Evolutionary conservation across 768 basidiomycete species (phyloP).

Genomic region (Auricularia sp.): DNA sequence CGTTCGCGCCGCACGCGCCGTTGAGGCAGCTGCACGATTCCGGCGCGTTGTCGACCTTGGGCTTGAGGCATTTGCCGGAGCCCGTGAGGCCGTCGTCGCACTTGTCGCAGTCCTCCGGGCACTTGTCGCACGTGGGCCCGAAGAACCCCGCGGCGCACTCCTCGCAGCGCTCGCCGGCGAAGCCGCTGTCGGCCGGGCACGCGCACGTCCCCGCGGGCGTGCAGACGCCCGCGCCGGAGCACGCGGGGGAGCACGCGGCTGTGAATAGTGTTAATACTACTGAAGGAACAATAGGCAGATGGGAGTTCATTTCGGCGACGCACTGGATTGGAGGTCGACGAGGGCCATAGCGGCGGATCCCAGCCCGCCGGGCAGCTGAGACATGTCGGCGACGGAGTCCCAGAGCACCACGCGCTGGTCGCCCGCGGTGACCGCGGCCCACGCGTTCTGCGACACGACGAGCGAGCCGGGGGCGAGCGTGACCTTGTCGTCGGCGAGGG

Average conservation of each 20-base stretch:
- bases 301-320: neutral
- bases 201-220: slow-evolving; percentile 58
- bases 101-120: slow-evolving; percentile 53
- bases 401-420: slow-evolving; percentile 60
- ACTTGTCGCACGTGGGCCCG: slow-evolving; percentile 60
- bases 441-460: slow-evolving; percentile 58
- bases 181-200: slow-evolving; percentile 50
- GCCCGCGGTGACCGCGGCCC: slow-evolving; percentile 49
- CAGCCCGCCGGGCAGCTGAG: slow-evolving; percentile 47
- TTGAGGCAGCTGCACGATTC: slow-evolving; percentile 75
- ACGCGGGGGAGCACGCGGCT: slow-evolving; percentile 62
- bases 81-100: slow-evolving; percentile 80
- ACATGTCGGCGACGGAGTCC: slow-evolving; percentile 68
- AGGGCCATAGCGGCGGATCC: slow-evolving; percentile 38
- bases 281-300: neutral
- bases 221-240: slow-evolving; percentile 65
- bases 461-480: slow-evolving; percentile 48
- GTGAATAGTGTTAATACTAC: neutral
- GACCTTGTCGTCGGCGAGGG: slow-evolving; percentile 32
- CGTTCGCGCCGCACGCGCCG: slow-evolving; percentile 58
- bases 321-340: slow-evolving; percentile 54
- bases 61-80: slow-evolving; percentile 57
- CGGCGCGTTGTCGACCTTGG: slow-evolving; percentile 40
- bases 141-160: slow-evolving; percentile 66
- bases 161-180: slow-evolving; percentile 73